Base-by-base conservation (phyloP, 768 basidiomycete genomes). In the Suillus plorans region DNA sequence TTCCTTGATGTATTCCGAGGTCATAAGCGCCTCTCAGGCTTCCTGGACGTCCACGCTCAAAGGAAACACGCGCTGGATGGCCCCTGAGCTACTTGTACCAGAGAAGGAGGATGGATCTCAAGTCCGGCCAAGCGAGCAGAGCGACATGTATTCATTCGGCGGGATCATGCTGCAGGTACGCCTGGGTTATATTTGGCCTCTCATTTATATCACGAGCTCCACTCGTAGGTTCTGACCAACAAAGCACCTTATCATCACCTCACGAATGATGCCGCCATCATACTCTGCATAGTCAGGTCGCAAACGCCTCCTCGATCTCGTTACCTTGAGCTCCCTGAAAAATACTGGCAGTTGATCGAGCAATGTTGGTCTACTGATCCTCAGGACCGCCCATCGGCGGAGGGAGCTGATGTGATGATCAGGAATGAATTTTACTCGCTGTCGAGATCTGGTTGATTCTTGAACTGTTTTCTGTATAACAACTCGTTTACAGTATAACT, bases 11-110 rank as follows among this genome's bases (percentile, higher is more conserved):
- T 66, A 76, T 42, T 72, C 71, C 0, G 77, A 81, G 41, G 67
- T 80, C 41, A 69, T 10, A 25, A 57, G 71, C 25, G 3, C 74
- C 69, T 52, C 57, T 28, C 25, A 41, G 25, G 39, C 39, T 53
- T 53, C 52, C 31, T 53, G 52, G 52, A 58, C 25, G 1, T 58
- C 57, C 3, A 41, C 16, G 5, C 25, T 58, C 22, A 58, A 25
- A 39, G 81, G 82, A 6, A 77, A 80, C 20, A 74, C 80, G 28
- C 77, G 82, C 1, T 82, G 81, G 81, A 78, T 81, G 10, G 82
- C 81, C 58, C 70, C 80, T 0, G 68, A 76, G 18, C 69, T 82
- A 0, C 81, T 81, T 62, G 16, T 18, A 13, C 20, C 18, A 28
- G 28, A 18, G 9, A 9, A 0, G 22, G 57, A 58, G 22, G 39